Base-by-base conservation (phyloP, 768 basidiomycete species). In the Termitomyces sp. region DNA sequence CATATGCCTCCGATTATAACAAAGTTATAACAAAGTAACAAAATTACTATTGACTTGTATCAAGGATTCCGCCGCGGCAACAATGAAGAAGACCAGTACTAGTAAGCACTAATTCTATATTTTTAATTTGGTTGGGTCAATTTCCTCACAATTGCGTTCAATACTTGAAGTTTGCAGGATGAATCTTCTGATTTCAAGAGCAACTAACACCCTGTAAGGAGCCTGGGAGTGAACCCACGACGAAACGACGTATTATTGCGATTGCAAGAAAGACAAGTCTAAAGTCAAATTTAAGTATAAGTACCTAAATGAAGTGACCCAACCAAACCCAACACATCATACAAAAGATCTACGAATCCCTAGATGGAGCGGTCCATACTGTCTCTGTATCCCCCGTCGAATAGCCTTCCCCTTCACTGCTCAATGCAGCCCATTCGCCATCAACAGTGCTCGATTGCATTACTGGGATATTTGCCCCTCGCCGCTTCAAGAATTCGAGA, bases 391-490 rank as follows among this genome's bases (percentile, higher is more conserved):
- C 64, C 42, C 73, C 72, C 30, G 71, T 70, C 42, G 65, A 61
- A 58, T 69, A 70, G 28, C 68, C 70, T 51, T 88, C 87, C 26
- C 67, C 71, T 55, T 86, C 85, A 62, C 85, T 87, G 58, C 79
- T 82, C 63, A 82, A 69, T 35, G 77, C 83, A 37, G 82, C 88
- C 92, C 92, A 94, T 37, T 85, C 86, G n/a, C 76, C 85, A 56
- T 74, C 73, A 55, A 75, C 65, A 46, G 73, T 71, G 46, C 82
- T 75, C 28, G 74, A 68, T 26, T 76, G 75, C 54, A 74, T 60
- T n/a, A 68, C 70, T 33, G 79, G 78, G 63, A 94, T 80, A 70
- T 81, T 86, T 45, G 90, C 94, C 0, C 94, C 94, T 59, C 81
- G 75, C 54, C 70, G 70, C 67, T 78, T 79, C 71, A 96, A 71